Evolutionary conservation across 495 filamentous ascomycete genomes (phyloP).

Genomic region (Trichoderma erinaceum): DNA sequence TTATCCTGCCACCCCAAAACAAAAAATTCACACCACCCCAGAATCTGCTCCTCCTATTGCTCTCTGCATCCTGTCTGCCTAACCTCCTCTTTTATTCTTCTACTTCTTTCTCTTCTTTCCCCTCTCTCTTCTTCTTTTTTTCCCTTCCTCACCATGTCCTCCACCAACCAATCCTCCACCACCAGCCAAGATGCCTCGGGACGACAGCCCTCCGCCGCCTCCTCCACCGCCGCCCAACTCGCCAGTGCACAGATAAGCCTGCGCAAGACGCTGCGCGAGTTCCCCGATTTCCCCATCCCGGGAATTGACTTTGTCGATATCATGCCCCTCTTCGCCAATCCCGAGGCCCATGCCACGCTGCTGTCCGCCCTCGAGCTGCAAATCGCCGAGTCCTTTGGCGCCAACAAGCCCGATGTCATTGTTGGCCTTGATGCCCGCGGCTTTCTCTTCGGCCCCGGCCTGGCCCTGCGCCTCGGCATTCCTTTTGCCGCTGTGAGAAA

Average conservation of each 20-base stretch:
- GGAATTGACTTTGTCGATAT: conserved; percentile 99
- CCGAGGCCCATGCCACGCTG: conserved; percentile 66
- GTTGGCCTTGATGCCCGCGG: conserved; percentile 91
- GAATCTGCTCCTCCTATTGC: conserved; percentile 6
- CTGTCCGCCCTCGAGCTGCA: conserved; percentile 85
- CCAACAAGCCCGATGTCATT: conserved; percentile 69
- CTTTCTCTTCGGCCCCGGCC: conserved; percentile 88
- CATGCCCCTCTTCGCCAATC: conserved; percentile 86
- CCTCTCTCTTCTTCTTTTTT: conserved; percentile 19
- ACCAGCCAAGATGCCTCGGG: conserved; percentile 47
- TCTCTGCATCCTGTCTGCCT: conserved; percentile 16
- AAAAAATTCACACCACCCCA: conserved; percentile 14
- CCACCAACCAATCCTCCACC: conserved; percentile 34
- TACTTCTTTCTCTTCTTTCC: background rate
- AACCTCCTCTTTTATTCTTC: conserved; percentile 14
- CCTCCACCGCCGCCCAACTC: conserved; percentile 82
- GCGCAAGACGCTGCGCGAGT: conserved; percentile 52
- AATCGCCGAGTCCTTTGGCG: conserved; percentile 48
- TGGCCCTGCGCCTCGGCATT: conserved; percentile 81
- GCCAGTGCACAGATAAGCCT: conserved; percentile 82
- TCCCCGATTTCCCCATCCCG: conserved; percentile 87
- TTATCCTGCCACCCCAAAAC: conserved; percentile 14
- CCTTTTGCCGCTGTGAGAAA: conserved; percentile 93
- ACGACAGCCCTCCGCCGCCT: conserved; percentile 52
- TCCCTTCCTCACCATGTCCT: conserved; percentile 22